Conservation (phyloP, 345 rosid genomes). For the Moricandia arvensis region DNA sequence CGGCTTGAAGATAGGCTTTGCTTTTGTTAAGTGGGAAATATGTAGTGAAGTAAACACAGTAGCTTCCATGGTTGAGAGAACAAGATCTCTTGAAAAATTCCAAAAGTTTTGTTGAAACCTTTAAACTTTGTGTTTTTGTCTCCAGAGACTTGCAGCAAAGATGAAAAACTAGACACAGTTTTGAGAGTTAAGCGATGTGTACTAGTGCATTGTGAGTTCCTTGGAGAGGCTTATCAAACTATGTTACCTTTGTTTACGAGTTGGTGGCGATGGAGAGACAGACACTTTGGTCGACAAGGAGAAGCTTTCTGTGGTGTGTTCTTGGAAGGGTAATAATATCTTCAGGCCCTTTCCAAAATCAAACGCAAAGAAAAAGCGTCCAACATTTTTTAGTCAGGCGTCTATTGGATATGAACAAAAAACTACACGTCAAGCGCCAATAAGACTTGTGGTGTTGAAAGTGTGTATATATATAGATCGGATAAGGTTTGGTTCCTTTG, state of each 20-base stretch:
- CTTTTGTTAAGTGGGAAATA: conserved; percentile 44
- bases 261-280: no score
- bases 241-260: no score
- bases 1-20: conserved; percentile 28
- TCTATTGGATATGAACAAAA: neutral
- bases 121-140: no score
- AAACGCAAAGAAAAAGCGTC: no score
- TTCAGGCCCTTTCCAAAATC: neutral
- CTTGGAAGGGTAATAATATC: neutral
- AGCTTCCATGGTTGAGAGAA: conserved; percentile 46
- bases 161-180: no score
- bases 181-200: no score
- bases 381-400: neutral
- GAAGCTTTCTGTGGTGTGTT: neutral
- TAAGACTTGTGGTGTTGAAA: conserved; percentile 12
- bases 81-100: conserved; percentile 12
- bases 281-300: neutral
- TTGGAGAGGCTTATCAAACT: no score
- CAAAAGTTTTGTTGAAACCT: neutral
- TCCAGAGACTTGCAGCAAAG: no score
- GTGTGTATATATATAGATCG: neutral
- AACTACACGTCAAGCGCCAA: neutral
- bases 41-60: conserved; percentile 43
- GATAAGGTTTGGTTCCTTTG: conserved; percentile 26
- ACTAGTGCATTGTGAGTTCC: no score